Evolutionary conservation across 2,329 filamentous ascomycete species (phyloP).

Genomic region (Trichoderma polysporum): DNA sequence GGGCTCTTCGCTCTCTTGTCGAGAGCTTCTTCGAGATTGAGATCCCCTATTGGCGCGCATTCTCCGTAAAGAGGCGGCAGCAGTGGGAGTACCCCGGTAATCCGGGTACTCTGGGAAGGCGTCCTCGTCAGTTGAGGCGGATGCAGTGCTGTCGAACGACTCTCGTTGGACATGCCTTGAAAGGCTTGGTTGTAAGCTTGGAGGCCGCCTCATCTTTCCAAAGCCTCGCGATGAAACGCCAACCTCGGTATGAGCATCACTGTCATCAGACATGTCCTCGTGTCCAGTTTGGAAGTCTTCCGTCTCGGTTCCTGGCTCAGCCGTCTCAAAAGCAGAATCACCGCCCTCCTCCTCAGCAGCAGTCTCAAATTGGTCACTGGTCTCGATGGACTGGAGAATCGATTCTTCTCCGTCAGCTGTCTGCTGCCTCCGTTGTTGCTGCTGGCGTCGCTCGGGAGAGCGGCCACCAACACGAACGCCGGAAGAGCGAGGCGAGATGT

Average conservation of each 20-base stretch:
- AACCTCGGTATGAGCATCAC: constrained; percentile 87
- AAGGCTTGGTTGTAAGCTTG: constrained; percentile 40
- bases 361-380: constrained; percentile 73
- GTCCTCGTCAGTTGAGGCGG: constrained; percentile 77
- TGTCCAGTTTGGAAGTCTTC: constrained; percentile 94
- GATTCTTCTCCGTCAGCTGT: background rate
- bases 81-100: constrained; percentile 61
- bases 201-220: constrained; percentile 43
- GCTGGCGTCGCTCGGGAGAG: background rate
- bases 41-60: constrained; percentile 69
- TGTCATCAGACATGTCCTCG: constrained; percentile 67
- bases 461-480: constrained; percentile 2
- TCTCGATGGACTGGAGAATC: constrained; percentile 41
- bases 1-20: constrained; percentile 60
- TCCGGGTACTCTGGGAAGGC: constrained; percentile 42
- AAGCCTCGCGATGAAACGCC: constrained; percentile 58
- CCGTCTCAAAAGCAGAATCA: constrained; percentile 64
- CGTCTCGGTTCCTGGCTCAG: constrained; percentile 80
- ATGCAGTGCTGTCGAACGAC: constrained; percentile 85
- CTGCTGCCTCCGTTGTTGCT: background rate
- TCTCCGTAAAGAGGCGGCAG: constrained; percentile 61
- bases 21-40: constrained; percentile 54
- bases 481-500: constrained; percentile 30
- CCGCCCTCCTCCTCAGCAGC: constrained; percentile 66
- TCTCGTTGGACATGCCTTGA: constrained; percentile 53